phyloP scores from a whole-genome alignment of 1,284 basidiomycete species.

The Abortiporus biennis region DNA sequence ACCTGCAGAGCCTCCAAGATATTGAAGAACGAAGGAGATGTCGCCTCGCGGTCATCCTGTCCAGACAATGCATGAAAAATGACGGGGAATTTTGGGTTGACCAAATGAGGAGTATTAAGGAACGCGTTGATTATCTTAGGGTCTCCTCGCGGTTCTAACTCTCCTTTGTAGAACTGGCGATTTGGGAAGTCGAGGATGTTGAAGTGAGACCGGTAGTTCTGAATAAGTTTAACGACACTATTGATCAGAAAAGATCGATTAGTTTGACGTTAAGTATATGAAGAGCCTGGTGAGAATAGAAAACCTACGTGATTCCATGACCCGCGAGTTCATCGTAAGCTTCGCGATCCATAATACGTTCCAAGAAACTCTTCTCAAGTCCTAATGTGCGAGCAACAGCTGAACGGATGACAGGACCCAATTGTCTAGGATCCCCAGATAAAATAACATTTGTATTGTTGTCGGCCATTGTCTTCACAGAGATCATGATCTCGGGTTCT shows the following conservation, averaged over 20 bases:
- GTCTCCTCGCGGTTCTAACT: slow-evolving; percentile 38
- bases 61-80: slow-evolving; percentile 40
- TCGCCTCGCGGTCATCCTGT: slow-evolving; percentile 33
- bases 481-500: slow-evolving; percentile 48
- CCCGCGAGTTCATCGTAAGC: slow-evolving; percentile 36
- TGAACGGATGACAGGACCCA: slow-evolving; percentile 57
- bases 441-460: slow-evolving; percentile 46
- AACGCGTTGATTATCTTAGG: slow-evolving; percentile 27
- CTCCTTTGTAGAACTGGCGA: slow-evolving; percentile 43
- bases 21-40: slow-evolving; percentile 42
- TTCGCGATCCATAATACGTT: slow-evolving; percentile 45
- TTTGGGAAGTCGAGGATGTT: slow-evolving; percentile 53
- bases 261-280: no score
- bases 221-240: slow-evolving; percentile 42
- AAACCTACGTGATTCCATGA: slow-evolving; percentile 39
- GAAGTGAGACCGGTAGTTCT: slow-evolving; percentile 53
- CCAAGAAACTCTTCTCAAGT: slow-evolving; percentile 48
- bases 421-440: slow-evolving; percentile 57
- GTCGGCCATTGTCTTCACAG: slow-evolving; percentile 49
- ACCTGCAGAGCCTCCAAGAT: slow-evolving; percentile 36
- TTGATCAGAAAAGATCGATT: no score
- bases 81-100: slow-evolving; percentile 33
- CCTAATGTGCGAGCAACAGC: slow-evolving; percentile 40
- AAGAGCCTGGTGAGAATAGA: not conserved
- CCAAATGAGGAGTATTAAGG: slow-evolving; percentile 27